A percentile compares a stretch with the other conserved stretches of the same genome.
Evolutionary conservation across 495 filamentous ascomycete species (phyloP).

Genomic region (Lichenothelia convexa): DNA sequence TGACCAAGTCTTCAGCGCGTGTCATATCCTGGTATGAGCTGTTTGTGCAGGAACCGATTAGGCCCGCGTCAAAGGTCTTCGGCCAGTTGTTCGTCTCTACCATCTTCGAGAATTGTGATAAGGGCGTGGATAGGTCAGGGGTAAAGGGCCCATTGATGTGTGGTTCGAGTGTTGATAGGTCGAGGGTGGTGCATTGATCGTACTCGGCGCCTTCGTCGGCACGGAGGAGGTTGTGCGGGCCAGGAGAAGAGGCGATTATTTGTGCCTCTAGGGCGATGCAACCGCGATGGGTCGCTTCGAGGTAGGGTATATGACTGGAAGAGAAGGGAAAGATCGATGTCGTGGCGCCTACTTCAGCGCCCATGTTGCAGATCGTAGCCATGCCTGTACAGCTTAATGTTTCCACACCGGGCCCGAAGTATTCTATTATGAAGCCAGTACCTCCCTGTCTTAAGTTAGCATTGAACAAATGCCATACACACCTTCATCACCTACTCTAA

Average conservation of each 20-base stretch:
- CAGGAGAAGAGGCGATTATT: slow-evolving; percentile 21
- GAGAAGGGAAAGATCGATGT: slow-evolving; percentile 88
- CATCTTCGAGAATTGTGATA: slow-evolving; percentile 70
- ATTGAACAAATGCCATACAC: neutral
- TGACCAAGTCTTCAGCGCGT: slow-evolving; percentile 74
- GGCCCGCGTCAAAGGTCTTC: slow-evolving; percentile 67
- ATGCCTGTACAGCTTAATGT: slow-evolving; percentile 82
- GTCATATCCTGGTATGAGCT: slow-evolving; percentile 98
- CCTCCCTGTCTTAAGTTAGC: slow-evolving; percentile 37
- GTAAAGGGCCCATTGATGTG: slow-evolving; percentile 98
- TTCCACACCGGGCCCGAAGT: slow-evolving; percentile 73
- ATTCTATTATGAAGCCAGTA: slow-evolving; percentile 89
- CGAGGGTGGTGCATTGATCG: slow-evolving; percentile 79
- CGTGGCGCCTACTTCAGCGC: slow-evolving; percentile 83
- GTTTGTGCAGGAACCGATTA: slow-evolving; percentile 97
- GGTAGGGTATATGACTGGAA: slow-evolving; percentile 50
- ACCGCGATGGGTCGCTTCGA: slow-evolving; percentile 63
- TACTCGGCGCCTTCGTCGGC: slow-evolving; percentile 73
- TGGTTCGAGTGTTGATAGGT: slow-evolving; percentile 78
- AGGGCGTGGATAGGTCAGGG: slow-evolving; percentile 77
- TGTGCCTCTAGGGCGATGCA: slow-evolving; percentile 47
- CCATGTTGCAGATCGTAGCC: slow-evolving; percentile 87
- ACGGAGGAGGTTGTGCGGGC: slow-evolving; percentile 37
- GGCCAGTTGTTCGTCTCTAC: slow-evolving; percentile 80
- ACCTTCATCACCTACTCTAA: slow-evolving; percentile 29